A percentile compares a stretch with the other conserved stretches of the same genome.
Evolutionary conservation across 2,329 filamentous ascomycete species (phyloP).

Genomic region (Verticillium klebahnii): DNA sequence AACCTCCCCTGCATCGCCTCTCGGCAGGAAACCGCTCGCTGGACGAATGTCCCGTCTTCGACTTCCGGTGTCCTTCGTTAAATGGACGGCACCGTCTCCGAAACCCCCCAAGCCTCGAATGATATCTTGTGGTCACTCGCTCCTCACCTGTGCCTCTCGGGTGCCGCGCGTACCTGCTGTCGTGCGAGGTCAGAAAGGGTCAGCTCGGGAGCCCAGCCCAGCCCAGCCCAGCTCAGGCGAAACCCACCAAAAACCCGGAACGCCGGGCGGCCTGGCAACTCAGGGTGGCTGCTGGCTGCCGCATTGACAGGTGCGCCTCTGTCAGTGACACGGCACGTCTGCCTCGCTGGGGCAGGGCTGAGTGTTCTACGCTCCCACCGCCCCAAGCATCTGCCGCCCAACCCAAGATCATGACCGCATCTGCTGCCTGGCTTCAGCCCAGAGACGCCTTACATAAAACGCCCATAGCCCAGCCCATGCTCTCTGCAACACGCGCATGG

Average conservation of each 20-base stretch:
- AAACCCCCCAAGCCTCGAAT: neutral
- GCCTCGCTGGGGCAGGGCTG: neutral
- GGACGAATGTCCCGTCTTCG: too few species aligned
- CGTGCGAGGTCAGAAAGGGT: neutral
- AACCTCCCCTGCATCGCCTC: too few species aligned
- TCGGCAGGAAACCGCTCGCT: too few species aligned
- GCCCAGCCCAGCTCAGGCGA: too few species aligned
- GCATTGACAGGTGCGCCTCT: neutral
- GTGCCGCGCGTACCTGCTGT: neutral
- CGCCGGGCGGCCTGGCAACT: neutral
- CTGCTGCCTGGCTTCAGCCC: neutral
- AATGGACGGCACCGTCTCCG: neutral
- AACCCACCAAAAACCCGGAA: neutral
- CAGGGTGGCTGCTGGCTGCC: neutral
- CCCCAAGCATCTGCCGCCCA: neutral
- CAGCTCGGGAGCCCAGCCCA: neutral
- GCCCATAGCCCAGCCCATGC: neutral
- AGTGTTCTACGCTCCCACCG: neutral
- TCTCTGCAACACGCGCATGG: neutral
- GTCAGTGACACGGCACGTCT: neutral
- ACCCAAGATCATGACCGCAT: neutral
- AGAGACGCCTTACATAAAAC: neutral
- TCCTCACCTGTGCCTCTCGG: neutral
- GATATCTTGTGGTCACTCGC: neutral
- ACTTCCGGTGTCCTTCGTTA: too few species aligned